Conservation (phyloP, 2,329 filamentous ascomycete species). For the Neofusicoccum umdonicola region DNA sequence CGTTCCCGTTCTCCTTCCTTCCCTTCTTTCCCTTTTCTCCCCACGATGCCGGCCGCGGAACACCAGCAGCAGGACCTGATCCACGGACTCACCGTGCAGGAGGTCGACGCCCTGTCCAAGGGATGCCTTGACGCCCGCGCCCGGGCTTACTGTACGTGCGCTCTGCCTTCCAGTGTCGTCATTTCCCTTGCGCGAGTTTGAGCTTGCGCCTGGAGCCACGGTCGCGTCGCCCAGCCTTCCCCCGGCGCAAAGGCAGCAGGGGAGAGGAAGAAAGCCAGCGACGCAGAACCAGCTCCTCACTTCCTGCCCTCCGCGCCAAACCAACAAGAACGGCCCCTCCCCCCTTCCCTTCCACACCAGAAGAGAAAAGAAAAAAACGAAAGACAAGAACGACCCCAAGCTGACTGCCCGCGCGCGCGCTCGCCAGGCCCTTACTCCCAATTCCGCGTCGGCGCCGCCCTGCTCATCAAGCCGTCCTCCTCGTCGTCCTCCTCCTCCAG, state of each 20-base stretch:
- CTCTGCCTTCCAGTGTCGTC: constrained; percentile 19
- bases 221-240: no score
- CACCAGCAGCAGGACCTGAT: not conserved
- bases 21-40: not conserved
- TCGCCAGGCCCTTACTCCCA: constrained; percentile 72
- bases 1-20: not conserved
- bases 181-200: not conserved
- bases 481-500: constrained; percentile 30
- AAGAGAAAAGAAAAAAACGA: no score
- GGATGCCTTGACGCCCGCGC: constrained; percentile 70
- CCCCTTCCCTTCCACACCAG: not conserved
- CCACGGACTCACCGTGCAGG: constrained; percentile 56
- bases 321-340: not conserved
- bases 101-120: constrained; percentile 64
- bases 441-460: constrained; percentile 83
- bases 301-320: no score
- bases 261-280: no score
- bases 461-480: constrained; percentile 52
- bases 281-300: not conserved
- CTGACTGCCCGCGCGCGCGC: not conserved
- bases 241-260: no score
- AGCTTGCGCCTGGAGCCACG: no score
- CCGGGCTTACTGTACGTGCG: constrained; percentile 69
- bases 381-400: not conserved
- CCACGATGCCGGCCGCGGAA: constrained; percentile 7